Conservation (phyloP, 2,329 filamentous ascomycete genomes). For the Fusarium nematophilum region DNA sequence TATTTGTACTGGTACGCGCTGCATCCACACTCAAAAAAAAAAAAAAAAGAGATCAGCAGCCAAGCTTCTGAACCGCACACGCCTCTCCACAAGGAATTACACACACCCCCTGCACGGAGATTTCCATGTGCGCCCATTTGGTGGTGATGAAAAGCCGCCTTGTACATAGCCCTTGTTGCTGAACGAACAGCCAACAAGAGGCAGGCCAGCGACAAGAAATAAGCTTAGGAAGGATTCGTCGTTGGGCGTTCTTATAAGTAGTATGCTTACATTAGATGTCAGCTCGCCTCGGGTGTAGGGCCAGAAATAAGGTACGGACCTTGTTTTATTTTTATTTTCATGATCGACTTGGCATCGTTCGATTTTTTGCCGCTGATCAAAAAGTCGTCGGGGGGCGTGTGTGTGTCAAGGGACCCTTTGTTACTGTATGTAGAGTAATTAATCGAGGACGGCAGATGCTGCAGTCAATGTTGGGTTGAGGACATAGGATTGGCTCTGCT, state of each 20-base stretch:
- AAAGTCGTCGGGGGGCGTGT: no score
- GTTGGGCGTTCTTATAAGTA: constrained; percentile 25
- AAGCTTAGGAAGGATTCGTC: constrained; percentile 26
- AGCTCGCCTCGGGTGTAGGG: no score
- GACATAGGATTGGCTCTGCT: not conserved
- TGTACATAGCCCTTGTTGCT: no score
- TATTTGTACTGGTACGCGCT: not conserved
- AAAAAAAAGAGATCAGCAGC: constrained; percentile 35
- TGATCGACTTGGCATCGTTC: not conserved
- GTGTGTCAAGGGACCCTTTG: no score
- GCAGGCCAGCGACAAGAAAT: constrained; percentile 24
- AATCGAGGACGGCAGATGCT: no score
- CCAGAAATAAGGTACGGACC: constrained; percentile 25
- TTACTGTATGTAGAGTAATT: no score
- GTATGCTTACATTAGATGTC: constrained; percentile 38
- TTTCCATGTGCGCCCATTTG: constrained; percentile 31
- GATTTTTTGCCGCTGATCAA: not conserved
- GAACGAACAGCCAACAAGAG: constrained; percentile 20
- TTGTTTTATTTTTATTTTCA: constrained; percentile 3
- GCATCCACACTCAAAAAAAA: constrained; percentile 17
- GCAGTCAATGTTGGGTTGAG: no score
- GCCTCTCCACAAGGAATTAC: no score
- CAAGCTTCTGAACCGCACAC: no score
- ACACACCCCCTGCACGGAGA: constrained; percentile 26
- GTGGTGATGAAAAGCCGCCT: no score